Base-by-base conservation (phyloP, 495 filamentous ascomycete species). In the Rhizodiscina lignyota region DNA sequence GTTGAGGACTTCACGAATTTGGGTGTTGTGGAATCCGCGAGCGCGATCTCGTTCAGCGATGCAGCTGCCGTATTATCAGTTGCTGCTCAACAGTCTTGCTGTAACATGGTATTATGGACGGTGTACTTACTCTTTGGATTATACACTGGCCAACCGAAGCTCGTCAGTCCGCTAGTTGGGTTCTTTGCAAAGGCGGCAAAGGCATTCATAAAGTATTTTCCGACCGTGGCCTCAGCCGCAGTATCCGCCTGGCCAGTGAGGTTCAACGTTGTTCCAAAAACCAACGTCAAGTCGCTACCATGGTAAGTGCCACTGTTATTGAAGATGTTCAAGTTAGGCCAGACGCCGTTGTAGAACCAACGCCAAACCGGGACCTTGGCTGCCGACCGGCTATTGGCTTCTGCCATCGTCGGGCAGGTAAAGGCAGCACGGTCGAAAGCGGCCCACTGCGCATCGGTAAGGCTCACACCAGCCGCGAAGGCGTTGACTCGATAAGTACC, bases 401-500 rank as follows among this genome's bases (percentile, higher is more conserved):
- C 17, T 10, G 10, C 8, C 6, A 8, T 18, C 8, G 21, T 40
- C 1, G 37, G 38, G 21, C 38, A 44, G 21, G 30, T 44, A 26
- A 44, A 36, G 3, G 21, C 41, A 8, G 10, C 37, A 30, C 38
- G 34, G 32, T n/a, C 15, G n/a, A 15, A 21, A 44, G 13, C 40
- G 31, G 27, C 36, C 36, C 22, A 40, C 36, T 44, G 40, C 19
- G 18, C 30, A 12, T 34, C 18, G 20, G 28, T 38, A n/a, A 39
- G 22, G 17, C 34, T 38, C 26, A 35, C 32, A 12, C 35, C 38
- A 2, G 36, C 41, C n/a, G 4, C 37, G 15, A 13, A 44, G 18
- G 41, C 42, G 12, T 27, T 35, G 6, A 41, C 18, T 16, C 37
- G 33, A 23, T 37, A 44, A 31, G 30, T 36, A 5, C 31, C 36